Conservation (phyloP, 345 rosid species). For the Gossypium herbaceum region DNA sequence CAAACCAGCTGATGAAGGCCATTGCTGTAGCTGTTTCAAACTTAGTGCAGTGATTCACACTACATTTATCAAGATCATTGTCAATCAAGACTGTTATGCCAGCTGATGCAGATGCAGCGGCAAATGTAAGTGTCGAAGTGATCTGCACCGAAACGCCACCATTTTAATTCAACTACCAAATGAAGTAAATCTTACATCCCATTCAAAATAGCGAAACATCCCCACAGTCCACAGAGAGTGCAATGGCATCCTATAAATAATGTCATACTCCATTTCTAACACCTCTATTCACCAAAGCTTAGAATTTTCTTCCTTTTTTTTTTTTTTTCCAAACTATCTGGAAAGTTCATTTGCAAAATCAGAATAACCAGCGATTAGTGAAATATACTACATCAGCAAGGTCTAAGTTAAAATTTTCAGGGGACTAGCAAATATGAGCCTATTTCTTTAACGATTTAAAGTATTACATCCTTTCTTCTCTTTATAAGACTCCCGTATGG, state of each 20-base stretch:
- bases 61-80: constrained; percentile 47
- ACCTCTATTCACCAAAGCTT: neutral
- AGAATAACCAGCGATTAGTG: neutral
- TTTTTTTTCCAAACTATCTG: neutral
- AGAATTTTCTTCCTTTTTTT: neutral
- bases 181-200: neutral
- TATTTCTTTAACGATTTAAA: no score
- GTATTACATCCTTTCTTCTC: no score
- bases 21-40: constrained; percentile 70
- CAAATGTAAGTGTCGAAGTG: constrained; percentile 64
- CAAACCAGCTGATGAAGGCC: constrained; percentile 74
- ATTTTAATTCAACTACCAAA: neutral
- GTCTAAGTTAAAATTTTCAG: neutral
- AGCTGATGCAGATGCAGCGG: constrained; percentile 76
- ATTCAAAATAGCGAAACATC: neutral
- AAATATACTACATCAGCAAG: neutral
- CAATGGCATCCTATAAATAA: neutral
- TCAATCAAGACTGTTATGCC: constrained; percentile 66
- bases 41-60: constrained; percentile 51
- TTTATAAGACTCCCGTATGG: no score
- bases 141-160: constrained; percentile 38
- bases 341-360: neutral
- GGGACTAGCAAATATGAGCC: no score
- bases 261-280: neutral
- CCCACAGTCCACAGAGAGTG: neutral